Base-by-base conservation (phyloP, 2,329 filamentous ascomycete species). In the Colletotrichum gloeosporioides region DNA sequence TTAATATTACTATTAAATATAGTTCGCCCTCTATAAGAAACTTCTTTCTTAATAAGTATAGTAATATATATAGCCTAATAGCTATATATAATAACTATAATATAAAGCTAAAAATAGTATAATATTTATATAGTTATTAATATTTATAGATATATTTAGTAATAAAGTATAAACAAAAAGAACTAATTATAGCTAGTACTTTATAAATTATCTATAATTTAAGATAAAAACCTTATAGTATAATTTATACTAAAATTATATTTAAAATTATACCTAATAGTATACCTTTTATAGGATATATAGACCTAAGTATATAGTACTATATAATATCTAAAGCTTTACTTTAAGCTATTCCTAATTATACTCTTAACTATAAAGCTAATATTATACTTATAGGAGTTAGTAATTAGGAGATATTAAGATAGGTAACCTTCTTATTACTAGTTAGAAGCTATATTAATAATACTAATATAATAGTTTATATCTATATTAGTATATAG, bases 401-500 rank as follows among this genome's bases (percentile, higher is more conserved):
- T 57, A 57, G 3, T 18, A 15, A 57, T 1, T 25, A 57, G 8
- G 2, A 27, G 16, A 57, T 16, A 9, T 3, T 27, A 8, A 57
- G 0, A 57, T 44, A 44, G 4, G 0, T 15, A 18, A 44, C 9
- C 0, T 44, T 44, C 1, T 44, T 2, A 3, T 6, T 44, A n/a
- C 4, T 44, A n/a, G 3, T 44, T 10, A 10, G 9, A n/a, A 3
- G 5, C 8, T n/a, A 10, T 44, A 44, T 44, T 44, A 44, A 44
- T n/a, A 44, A 7, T 4, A 44, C 3, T n/a, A 44, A 44, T 44
- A 44, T 44, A n/a, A 44, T n/a, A 44, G 1, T 8, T 10, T 44
- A 44, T 4, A 8, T 44, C 0, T 44, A 44, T 44, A 44, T 44
- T 10, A n/a, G 0, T 10, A n/a, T 15, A 10, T 44, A 44, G 10